Evolutionary conservation across 176 grass and related monocot species (phyloP).

Genomic region (Lolium multiflorum): DNA sequence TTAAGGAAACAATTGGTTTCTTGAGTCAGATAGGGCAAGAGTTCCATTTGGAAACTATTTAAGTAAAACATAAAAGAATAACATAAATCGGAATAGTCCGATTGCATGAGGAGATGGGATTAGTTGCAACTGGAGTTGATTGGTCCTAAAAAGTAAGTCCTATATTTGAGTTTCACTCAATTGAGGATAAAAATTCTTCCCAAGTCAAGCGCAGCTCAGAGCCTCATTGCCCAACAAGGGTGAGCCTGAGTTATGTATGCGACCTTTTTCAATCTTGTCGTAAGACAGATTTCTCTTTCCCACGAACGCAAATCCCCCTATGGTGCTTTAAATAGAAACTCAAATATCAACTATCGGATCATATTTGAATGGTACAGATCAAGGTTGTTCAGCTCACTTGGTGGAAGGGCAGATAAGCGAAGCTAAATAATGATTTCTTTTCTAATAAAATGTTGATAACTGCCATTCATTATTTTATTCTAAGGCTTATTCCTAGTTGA

Average conservation of each 20-base stretch:
- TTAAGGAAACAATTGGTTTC: neutral
- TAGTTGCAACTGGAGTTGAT: neutral
- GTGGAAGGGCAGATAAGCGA: neutral
- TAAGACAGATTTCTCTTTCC: neutral
- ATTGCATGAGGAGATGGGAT: neutral
- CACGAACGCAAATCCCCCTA: neutral
- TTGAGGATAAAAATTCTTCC: neutral
- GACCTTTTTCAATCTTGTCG: neutral
- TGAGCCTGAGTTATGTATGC: neutral
- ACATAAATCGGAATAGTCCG: neutral
- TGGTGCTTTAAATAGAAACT: neutral
- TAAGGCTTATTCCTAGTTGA: conserved; percentile 8
- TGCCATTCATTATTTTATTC: conserved; percentile 16
- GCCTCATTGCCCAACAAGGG: neutral
- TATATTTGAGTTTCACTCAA: neutral
- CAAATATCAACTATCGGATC: neutral
- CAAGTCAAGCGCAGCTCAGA: neutral
- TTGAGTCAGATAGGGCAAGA: neutral
- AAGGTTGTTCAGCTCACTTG: neutral
- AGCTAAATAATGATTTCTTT: neutral
- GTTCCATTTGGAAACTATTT: neutral
- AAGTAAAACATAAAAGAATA: neutral
- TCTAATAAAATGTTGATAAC: neutral
- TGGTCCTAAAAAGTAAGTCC: neutral
- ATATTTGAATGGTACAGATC: neutral